Evolutionary conservation across 805 yeast genomes (phyloP), one percentile per base, ranked within the genome.

Genomic region (Wickerhamomyces canadensis): DNA sequence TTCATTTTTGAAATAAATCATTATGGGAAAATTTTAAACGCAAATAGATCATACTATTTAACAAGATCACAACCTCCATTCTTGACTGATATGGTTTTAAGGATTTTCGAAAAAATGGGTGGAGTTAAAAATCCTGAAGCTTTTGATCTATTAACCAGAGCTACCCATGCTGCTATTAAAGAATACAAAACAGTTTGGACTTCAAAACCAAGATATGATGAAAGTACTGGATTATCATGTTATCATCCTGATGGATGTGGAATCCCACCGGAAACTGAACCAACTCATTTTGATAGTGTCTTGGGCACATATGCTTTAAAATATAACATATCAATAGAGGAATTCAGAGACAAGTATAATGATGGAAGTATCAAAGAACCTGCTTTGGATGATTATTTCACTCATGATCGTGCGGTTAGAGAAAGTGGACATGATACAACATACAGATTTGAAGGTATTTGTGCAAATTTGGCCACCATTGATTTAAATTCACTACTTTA

Each of bases 21-120:
- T 55, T 91, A 93, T 60, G 96, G 96, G 33, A 89, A 88, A 67
- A 84, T 91, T 38, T 68, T 93, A 47, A 91, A 91, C 59, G 98
- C 98, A 12, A 91, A 91, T 61, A 73, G 98, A 55, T 77, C 93
- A 0, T 91, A 93, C 62, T 93, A 87, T 57, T 64, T 91, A 33
- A 80, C 91, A 41, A 74, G 98, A 50, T 85, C 97, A 0, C 98
- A 93, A 62, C 98, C 98, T 3, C 98, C 98, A 10, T 91, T 91
- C 56, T 64, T 93, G 41, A 89, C 98, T 0, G 98, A 91, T 59
- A 84, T 93, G 95, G 81, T 93, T 0, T 52, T 84, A 33, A 65
- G 76, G 40, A 78, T 86, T 0, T 84, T 73, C 55, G 64, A 77
- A 14, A 76, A 76, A 43, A 72, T 80, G 44, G 67, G 77, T 33